Percentiles rank a stretch among this genome's conserved stretches.
Conservation (phyloP, 73 alveolate species). For the Urostyla sp. region DNA sequence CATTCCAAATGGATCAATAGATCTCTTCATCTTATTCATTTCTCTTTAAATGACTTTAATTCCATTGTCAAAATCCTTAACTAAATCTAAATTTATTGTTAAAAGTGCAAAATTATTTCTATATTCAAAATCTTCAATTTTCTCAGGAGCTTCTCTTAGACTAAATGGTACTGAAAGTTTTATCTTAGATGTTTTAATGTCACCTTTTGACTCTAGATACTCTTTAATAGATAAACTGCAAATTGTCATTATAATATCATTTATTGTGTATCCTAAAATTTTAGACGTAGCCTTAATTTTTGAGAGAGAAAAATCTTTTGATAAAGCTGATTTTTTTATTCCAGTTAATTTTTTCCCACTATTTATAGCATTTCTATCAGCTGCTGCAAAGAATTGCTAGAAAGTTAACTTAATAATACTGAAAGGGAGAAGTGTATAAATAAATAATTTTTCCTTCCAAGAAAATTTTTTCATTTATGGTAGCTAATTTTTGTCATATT, state of each 20-base stretch:
- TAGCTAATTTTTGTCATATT: constrained; percentile 7
- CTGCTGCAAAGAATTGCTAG: not conserved
- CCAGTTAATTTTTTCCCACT: constrained; percentile 9
- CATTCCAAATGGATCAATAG: constrained; percentile 38
- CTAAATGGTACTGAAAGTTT: constrained; percentile 6
- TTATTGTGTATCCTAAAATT: not conserved
- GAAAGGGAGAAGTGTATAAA: not conserved
- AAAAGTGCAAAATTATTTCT: constrained; percentile 25
- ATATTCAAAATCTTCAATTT: not conserved
- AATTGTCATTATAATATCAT: constrained; percentile 21
- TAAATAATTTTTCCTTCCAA: not conserved
- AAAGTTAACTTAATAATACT: not conserved
- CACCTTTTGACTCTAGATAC: constrained; percentile 10
- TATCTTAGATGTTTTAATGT: not conserved
- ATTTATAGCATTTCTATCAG: constrained; percentile 23
- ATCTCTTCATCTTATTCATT: constrained; percentile 17
- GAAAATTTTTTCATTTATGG: constrained; percentile 12
- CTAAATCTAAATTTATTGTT: constrained; percentile 9
- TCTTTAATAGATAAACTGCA: not conserved
- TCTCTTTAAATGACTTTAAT: not conserved
- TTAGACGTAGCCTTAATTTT: not conserved
- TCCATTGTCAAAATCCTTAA: not conserved
- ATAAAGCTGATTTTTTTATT: constrained; percentile 3
- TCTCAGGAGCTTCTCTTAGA: constrained; percentile 7
- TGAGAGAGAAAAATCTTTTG: constrained; percentile 7